Evolutionary conservation across 345 rosid genomes (phyloP).

Genomic region (Sapria himalayana): DNA sequence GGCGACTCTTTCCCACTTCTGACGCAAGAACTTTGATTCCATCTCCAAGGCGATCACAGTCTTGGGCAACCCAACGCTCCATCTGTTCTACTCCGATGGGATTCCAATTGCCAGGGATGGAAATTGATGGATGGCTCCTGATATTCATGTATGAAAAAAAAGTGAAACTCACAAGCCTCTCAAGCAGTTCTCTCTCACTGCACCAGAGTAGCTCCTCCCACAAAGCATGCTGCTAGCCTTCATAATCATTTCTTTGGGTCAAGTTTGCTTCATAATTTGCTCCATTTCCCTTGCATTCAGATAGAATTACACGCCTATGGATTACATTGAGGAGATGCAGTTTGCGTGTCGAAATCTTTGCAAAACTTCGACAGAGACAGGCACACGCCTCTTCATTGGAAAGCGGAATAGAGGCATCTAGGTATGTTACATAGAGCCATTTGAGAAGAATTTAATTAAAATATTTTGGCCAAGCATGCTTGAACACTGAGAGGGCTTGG

Average conservation of each 20-base stretch:
- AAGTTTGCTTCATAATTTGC: slow-evolving; percentile 23
- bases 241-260: slow-evolving; percentile 8
- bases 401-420: slow-evolving; percentile 19
- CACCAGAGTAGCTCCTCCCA: slow-evolving; percentile 46
- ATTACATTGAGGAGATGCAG: slow-evolving; percentile 62
- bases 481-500: slow-evolving; percentile 54
- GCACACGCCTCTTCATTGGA: slow-evolving; percentile 23
- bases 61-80: slow-evolving; percentile 46
- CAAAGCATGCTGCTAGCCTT: slow-evolving; percentile 15
- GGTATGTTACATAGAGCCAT: slow-evolving; percentile 42
- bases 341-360: slow-evolving; percentile 34
- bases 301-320: slow-evolving; percentile 37
- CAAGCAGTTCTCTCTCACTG: slow-evolving; percentile 72
- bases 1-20: slow-evolving; percentile 22
- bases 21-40: slow-evolving; percentile 25
- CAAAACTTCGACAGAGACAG: slow-evolving; percentile 17
- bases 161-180: slow-evolving; percentile 44
- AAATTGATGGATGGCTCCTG: slow-evolving; percentile 9
- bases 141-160: slow-evolving; percentile 23
- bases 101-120: slow-evolving; percentile 22
- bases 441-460: slow-evolving; percentile 30
- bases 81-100: slow-evolving; percentile 56
- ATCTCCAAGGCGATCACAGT: slow-evolving; percentile 11
- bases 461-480: slow-evolving; percentile 33
- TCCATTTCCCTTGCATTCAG: slow-evolving; percentile 37